Evolutionary conservation across 306 rosid species (phyloP).

Genomic region (Trifolium dubium): DNA sequence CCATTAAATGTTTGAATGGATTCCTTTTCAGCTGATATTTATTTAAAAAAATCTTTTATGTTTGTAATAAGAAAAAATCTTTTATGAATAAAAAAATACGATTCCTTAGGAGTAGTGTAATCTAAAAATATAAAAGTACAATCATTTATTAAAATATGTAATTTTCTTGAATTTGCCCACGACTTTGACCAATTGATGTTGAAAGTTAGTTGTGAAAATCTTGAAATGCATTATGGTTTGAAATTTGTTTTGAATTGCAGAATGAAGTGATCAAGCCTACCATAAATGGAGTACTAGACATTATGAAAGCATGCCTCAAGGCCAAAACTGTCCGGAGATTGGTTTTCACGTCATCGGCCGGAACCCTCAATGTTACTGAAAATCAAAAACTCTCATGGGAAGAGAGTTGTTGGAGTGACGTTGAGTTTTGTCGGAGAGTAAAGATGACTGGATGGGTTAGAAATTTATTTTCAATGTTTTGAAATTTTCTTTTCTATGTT

Average conservation of each 20-base stretch:
- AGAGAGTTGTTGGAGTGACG: constrained; percentile 64
- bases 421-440: constrained; percentile 51
- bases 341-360: constrained; percentile 71
- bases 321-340: constrained; percentile 59
- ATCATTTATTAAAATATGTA: too few relatives aligned
- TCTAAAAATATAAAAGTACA: neutral
- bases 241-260: constrained; percentile 46
- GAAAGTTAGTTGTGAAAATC: neutral
- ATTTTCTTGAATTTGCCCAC: too few relatives aligned
- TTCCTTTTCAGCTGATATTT: neutral
- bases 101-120: too few relatives aligned
- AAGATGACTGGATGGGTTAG: constrained; percentile 85
- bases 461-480: neutral
- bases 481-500: neutral
- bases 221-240: neutral
- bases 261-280: constrained; percentile 74
- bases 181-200: neutral
- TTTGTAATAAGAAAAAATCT: too few relatives aligned
- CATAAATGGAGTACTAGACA: constrained; percentile 60
- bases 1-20: neutral
- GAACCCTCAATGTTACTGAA: constrained; percentile 51
- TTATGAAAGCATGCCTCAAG: constrained; percentile 63
- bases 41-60: neutral
- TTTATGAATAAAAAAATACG: neutral
- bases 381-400: constrained; percentile 40